Percentiles rank a stretch among this genome's conserved stretches.
Evolutionary conservation across 129 eudicot species (phyloP).

Genomic region (sunflower (Helianthus annuus)): HanXRQr2.0-SUNRISE NC_035446.2:161411963-161412462

Average conservation of each 20-base stretch:
- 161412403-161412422: too few relatives aligned
- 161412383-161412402: too few relatives aligned
- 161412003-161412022: too few relatives aligned
- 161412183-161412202: too few relatives aligned
- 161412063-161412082: conserved; percentile 29
- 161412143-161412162: not conserved
- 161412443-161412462: too few relatives aligned
- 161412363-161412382: too few relatives aligned
- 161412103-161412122: conserved; percentile 50
- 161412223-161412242: not conserved
- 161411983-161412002: conserved; percentile 38
- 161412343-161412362: too few relatives aligned
- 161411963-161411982: conserved; percentile 63
- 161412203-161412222: conserved; percentile 13
- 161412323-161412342: too few relatives aligned
- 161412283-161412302: too few relatives aligned
- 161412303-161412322: too few relatives aligned
- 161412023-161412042: conserved; percentile 11
- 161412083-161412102: conserved; percentile 33
- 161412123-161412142: not conserved
- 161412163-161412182: conserved; percentile 10
- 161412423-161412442: too few relatives aligned
- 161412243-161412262: not conserved
- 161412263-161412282: not conserved
- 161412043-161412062: conserved; percentile 27